phyloP scores from a whole-genome alignment of 306 rosid genomes.

The Begonia loranthoides region DNA sequence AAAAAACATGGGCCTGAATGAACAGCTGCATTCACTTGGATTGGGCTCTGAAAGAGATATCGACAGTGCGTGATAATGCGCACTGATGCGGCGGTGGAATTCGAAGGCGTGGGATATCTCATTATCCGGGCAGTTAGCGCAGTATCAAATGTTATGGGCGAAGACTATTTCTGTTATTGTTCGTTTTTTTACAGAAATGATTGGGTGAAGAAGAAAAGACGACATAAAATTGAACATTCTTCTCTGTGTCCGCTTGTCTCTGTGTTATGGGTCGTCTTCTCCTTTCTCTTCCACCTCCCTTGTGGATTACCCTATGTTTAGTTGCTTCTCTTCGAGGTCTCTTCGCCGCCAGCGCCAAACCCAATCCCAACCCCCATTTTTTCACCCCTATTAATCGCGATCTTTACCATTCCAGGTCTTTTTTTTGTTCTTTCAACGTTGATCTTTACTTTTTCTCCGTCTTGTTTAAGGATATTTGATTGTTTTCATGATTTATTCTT shows the following conservation, averaged over 20 bases:
- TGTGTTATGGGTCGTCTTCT: slow-evolving; percentile 42
- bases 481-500: too few species aligned
- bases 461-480: too few species aligned
- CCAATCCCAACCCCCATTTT: slow-evolving; percentile 18
- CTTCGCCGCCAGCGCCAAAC: slow-evolving; percentile 25
- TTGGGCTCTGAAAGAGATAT: too few species aligned
- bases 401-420: slow-evolving; percentile 85
- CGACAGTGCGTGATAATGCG: too few species aligned
- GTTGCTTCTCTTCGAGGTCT: slow-evolving; percentile 28
- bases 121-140: too few species aligned
- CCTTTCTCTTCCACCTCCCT: slow-evolving; percentile 19
- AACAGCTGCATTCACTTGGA: too few species aligned
- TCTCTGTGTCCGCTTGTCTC: slow-evolving; percentile 2
- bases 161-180: too few species aligned
- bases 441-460: not conserved
- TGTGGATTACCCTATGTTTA: slow-evolving; percentile 24
- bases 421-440: not conserved
- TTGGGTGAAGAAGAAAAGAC: not conserved
- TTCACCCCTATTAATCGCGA: slow-evolving; percentile 51
- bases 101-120: too few species aligned
- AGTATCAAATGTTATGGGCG: too few species aligned
- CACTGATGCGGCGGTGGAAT: too few species aligned
- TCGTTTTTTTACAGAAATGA: too few species aligned
- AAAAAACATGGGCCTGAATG: too few species aligned
- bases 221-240: not conserved